Conservation (phyloP, 2,329 filamentous ascomycete genomes). For the Scedosporium dehoogii region DNA sequence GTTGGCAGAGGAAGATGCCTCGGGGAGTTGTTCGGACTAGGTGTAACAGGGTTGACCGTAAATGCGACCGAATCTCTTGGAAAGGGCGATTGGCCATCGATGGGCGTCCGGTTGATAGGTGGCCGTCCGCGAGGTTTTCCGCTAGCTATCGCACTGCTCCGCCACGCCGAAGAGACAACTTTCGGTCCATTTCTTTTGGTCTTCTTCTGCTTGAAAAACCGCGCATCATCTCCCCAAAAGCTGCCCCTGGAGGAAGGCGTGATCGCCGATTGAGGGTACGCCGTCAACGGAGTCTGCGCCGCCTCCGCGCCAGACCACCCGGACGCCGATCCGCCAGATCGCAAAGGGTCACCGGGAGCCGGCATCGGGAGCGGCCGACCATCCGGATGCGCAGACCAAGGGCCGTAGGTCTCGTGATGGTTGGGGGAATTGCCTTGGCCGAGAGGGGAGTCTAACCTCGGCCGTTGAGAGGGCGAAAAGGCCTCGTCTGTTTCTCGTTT, state of each 20-base stretch:
- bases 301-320: neutral
- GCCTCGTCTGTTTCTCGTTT: conserved; percentile 54
- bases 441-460: conserved; percentile 31
- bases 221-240: conserved; percentile 59
- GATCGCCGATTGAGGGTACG: conserved; percentile 60
- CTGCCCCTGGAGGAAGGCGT: conserved; percentile 49
- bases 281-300: neutral
- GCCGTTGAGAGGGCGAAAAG: conserved; percentile 27
- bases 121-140: conserved; percentile 73
- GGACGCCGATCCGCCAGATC: neutral
- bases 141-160: conserved; percentile 18
- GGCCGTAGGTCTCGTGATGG: conserved; percentile 29
- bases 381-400: conserved; percentile 36
- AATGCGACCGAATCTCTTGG: neutral
- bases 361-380: conserved; percentile 10
- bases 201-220: conserved; percentile 49
- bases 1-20: neutral
- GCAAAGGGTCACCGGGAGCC: neutral
- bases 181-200: conserved; percentile 60
- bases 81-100: neutral
- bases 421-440: conserved; percentile 49
- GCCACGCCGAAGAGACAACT: conserved; percentile 87
- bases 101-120: conserved; percentile 26
- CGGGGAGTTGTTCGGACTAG: neutral
- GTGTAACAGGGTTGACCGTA: neutral